Conservation (phyloP, 108 stramenopile genomes). For the Cyclotella sp. region DNA sequence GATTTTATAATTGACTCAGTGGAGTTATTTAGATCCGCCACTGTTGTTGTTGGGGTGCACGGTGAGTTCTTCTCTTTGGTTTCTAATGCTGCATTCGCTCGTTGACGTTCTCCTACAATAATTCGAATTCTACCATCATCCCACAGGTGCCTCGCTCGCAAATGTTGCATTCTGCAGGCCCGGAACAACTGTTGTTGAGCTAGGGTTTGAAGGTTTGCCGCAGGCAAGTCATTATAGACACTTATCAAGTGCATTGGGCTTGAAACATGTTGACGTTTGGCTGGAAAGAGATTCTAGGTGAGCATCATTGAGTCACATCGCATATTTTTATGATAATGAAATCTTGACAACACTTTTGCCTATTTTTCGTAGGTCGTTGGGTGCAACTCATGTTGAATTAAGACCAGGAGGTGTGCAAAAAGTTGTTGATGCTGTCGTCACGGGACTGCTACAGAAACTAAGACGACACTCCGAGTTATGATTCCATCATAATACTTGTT, state of each 20-base stretch:
- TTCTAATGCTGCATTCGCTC: not conserved
- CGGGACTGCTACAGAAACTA: constrained; percentile 9
- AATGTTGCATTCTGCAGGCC: constrained; percentile 27
- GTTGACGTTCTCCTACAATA: not conserved
- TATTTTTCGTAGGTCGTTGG: constrained; percentile 13
- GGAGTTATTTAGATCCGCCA: constrained; percentile 22
- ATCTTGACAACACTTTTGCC: not conserved
- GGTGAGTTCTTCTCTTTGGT: not conserved
- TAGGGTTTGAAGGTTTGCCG: constrained; percentile 20
- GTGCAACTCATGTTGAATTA: constrained; percentile 29
- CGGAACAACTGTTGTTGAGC: constrained; percentile 22
- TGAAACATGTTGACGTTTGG: constrained; percentile 19
- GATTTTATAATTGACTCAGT: constrained; percentile 13
- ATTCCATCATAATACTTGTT: not conserved
- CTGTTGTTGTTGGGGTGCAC: constrained; percentile 33
- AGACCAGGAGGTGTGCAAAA: constrained; percentile 16
- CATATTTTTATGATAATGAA: not conserved
- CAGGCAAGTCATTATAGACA: constrained; percentile 35
- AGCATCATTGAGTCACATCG: not conserved
- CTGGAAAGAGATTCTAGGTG: constrained; percentile 15
- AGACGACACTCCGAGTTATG: not conserved
- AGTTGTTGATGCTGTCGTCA: constrained; percentile 15
- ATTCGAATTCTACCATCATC: not conserved
- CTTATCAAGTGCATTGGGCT: constrained; percentile 21
- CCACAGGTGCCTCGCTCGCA: constrained; percentile 25